A percentile compares a stretch with the other conserved stretches of the same genome.
phyloP scores from a whole-genome alignment of 495 filamentous ascomycete species.

The Cladorrhinum samala region DNA sequence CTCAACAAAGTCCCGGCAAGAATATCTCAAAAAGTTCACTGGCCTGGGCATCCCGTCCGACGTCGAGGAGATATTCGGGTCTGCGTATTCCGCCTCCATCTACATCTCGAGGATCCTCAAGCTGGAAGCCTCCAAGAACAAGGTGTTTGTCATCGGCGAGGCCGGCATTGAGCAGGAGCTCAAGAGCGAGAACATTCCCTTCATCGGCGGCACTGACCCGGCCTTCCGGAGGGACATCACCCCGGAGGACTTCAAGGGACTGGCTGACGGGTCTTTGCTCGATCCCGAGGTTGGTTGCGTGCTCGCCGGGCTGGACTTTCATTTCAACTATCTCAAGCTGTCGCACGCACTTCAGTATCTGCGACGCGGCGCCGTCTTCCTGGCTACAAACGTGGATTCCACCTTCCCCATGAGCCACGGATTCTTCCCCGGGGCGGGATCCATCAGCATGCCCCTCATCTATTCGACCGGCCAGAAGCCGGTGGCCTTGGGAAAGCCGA shows the following conservation, averaged over 20 bases:
- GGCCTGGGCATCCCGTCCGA: slow-evolving; percentile 70
- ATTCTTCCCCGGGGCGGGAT: slow-evolving; percentile 88
- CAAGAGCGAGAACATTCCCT: slow-evolving; percentile 64
- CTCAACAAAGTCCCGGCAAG: slow-evolving; percentile 88
- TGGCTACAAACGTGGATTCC: slow-evolving; percentile 88
- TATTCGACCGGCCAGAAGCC: slow-evolving; percentile 68
- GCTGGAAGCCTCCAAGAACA: slow-evolving; percentile 70
- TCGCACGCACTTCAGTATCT: slow-evolving; percentile 81
- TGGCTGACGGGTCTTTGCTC: slow-evolving; percentile 69
- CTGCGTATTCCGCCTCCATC: slow-evolving; percentile 87
- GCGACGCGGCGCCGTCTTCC: slow-evolving; percentile 72
- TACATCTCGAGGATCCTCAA: slow-evolving; percentile 92
- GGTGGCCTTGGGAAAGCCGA: slow-evolving; percentile 82
- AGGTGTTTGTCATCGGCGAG: slow-evolving; percentile 91
- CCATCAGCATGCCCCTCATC: slow-evolving; percentile 69
- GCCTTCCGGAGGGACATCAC: slow-evolving; percentile 66
- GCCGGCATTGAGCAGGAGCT: slow-evolving; percentile 87
- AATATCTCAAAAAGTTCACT: slow-evolving; percentile 90
- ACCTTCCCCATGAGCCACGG: slow-evolving; percentile 73
- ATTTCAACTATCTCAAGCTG: slow-evolving; percentile 90
- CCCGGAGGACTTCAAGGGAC: slow-evolving; percentile 66
- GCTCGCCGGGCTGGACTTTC: slow-evolving; percentile 82
- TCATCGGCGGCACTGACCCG: slow-evolving; percentile 86
- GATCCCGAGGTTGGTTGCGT: slow-evolving; percentile 88
- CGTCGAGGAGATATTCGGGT: slow-evolving; percentile 89